phyloP scores from a whole-genome alignment of 129 eudicot genomes.

The Daucus carota region DNA sequence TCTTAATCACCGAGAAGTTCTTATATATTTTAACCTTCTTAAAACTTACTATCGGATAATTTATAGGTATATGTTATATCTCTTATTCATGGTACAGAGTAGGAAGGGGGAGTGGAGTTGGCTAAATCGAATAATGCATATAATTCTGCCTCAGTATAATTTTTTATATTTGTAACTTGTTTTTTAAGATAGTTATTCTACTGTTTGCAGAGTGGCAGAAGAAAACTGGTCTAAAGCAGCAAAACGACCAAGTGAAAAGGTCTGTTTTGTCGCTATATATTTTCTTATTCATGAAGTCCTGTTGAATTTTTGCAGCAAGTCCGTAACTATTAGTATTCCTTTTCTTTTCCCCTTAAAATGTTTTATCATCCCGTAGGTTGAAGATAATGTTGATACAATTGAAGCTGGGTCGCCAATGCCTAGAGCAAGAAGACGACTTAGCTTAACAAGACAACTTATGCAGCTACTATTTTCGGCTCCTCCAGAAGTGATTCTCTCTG shows the following conservation, averaged over 20 bases:
- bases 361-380: conserved; percentile 37
- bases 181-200: conserved; percentile 3
- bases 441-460: conserved; percentile 63
- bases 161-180: neutral
- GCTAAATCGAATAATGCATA: neutral
- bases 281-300: neutral
- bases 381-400: conserved; percentile 39
- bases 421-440: conserved; percentile 65
- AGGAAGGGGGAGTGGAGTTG: neutral
- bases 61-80: neutral
- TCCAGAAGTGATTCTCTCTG: conserved; percentile 42
- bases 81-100: neutral
- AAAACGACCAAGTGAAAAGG: conserved; percentile 1
- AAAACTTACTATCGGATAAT: neutral
- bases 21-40: neutral
- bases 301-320: neutral
- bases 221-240: conserved; percentile 7
- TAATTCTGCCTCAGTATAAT: neutral
- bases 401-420: conserved; percentile 36
- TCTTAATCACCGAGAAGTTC: neutral
- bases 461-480: conserved; percentile 74
- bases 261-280: neutral
- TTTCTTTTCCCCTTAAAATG: neutral
- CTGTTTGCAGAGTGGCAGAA: conserved; percentile 7
- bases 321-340: neutral